Evolutionary conservation across 2,329 filamentous ascomycete genomes (phyloP), one percentile per base, ranked within the genome.

Genomic region (Nemania serpens): DNA sequence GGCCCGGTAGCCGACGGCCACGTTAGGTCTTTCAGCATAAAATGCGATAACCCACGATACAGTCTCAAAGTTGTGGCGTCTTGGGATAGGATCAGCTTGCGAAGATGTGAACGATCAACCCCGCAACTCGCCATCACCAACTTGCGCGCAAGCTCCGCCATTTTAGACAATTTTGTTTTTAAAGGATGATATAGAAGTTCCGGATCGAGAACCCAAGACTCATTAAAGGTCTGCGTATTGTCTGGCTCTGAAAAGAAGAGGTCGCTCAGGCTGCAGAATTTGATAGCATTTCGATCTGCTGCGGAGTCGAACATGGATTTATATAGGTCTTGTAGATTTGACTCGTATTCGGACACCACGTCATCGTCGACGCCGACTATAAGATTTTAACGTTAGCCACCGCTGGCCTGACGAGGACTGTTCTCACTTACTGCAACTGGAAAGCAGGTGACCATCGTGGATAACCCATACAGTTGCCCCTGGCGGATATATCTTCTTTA

Each of bases 41-140:
- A 77, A 39, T 86, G 84, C 22, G 86, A 87, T 70, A 87, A 89
- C 46, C 83, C 79, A 56, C 81, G 79, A 70, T 90, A 88, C 58
- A 81, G 77, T 4, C 79, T 77, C 36, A 90, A 74, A 22, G 67
- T 63, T 63, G 69, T 57, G 63, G 72, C n/a, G 66, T 75, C 68
- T 66, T 69, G 71, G 22, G 67, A 64, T 45, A 72, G 65, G 59
- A 74, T 67, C 58, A 63, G 61, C 57, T 67, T 52, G 66, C 70
- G 63, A 63, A 71, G 66, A 61, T 63, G 60, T 62, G 70, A 54
- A 67, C 66, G 54, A 66, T 73, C 67, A 65, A 78, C 56, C 70
- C 73, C 64, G 70, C 74, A 68, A 64, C 76, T 74, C 68, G 75
- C 64, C 68, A 73, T 68, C 61, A 74, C 65, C 63, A 76, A 68